Evolutionary conservation across 768 basidiomycete genomes (phyloP), one percentile per base, ranked within the genome.

Genomic region (Mycena kentingensis): DNA sequence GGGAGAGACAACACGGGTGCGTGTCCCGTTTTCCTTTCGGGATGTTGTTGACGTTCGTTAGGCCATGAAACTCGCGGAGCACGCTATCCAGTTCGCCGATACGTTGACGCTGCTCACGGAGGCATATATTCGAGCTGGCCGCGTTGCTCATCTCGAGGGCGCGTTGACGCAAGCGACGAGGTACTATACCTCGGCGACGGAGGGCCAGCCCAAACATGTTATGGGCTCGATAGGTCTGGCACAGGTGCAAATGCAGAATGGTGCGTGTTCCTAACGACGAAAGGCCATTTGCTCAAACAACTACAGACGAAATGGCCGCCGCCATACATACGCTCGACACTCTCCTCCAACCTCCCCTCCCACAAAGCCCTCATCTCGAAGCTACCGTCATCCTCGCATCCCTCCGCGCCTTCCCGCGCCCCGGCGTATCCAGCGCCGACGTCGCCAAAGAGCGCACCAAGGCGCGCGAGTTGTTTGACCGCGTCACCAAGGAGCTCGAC

Each of bases 41-140:
- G 13, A 35, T 42, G 22, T 41, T 47, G 56, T 44, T 52, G 37
- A 46, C 18, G 19, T 48, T 18, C 25, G 38, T 1, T 49, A 93
- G 85, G 92, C 93, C 0, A 68, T 96, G 37, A 99, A 98, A 74
- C 75, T 98, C 18, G 94, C 93, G 21, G 97, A 98, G 63, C 82
- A 94, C 46, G 88, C 94, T 0, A 85, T 98, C 34, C 94, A 98
- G 65, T 97, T 90, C 63, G 89, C 95, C 0, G 96, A 98, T 62
- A 93, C 90, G 0, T 75, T 92, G 27, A 79, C 90, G 0, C 74
- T 96, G 15, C 77, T 95, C 25, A 88, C 90, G 1, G 95, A 97
- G 61, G 88, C 93, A 3, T 90, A 93, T 63, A 71, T 95, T 15
- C 80, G 88, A 27, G 85, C 94, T 13, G 96, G 86, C 2, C 83